phyloP scores from a whole-genome alignment of 148 eudicot species.

The Rhododendron kiyosumense region DNA sequence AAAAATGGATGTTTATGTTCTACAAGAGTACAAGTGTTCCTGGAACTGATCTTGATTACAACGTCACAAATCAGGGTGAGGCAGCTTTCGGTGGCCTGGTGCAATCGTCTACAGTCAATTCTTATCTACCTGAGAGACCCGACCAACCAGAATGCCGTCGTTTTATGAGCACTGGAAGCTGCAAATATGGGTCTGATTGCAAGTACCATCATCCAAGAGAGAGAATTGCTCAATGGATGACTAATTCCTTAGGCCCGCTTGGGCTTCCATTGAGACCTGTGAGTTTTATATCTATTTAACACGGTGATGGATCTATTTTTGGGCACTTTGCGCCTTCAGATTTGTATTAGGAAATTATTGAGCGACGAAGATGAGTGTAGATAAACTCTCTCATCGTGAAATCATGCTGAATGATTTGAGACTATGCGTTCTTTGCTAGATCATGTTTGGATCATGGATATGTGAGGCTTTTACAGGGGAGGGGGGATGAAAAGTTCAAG shows the following conservation, averaged over 20 bases:
- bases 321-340: neutral
- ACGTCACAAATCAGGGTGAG: slow-evolving; percentile 29
- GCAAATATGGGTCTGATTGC: slow-evolving; percentile 76
- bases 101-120: slow-evolving; percentile 15
- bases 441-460: neutral
- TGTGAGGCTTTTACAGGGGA: neutral
- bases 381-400: neutral
- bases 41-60: slow-evolving; percentile 24
- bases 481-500: neutral
- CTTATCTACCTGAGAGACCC: slow-evolving; percentile 56
- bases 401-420: slow-evolving; percentile 1
- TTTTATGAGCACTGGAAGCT: slow-evolving; percentile 65
- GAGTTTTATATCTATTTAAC: slow-evolving; percentile 16
- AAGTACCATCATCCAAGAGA: slow-evolving; percentile 74
- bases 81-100: slow-evolving; percentile 23
- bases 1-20: slow-evolving; percentile 23
- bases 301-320: neutral
- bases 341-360: neutral
- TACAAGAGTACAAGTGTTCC: slow-evolving; percentile 9
- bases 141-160: slow-evolving; percentile 69
- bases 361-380: neutral
- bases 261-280: slow-evolving; percentile 86
- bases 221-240: slow-evolving; percentile 29
- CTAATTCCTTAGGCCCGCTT: slow-evolving; percentile 47
- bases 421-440: neutral